Evolutionary conservation across 148 eudicot species (phyloP).

Genomic region (Amaranthus cruentus): DNA sequence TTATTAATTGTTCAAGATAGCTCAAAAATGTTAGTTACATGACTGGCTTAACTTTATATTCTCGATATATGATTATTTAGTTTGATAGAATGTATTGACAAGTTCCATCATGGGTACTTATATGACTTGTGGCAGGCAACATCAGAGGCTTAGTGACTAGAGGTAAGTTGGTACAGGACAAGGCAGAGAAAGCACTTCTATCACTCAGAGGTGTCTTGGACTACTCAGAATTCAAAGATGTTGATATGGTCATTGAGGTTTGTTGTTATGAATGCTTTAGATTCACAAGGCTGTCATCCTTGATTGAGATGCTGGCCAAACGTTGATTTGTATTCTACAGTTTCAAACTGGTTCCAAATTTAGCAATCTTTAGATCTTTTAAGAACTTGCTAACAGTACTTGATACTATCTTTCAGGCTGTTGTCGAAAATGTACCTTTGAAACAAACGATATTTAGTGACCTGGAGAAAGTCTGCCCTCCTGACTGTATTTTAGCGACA

Average conservation of each 20-base stretch:
- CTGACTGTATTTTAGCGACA: conserved; percentile 92
- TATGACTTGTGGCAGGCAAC: conserved; percentile 52
- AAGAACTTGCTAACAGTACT: conserved; percentile 10
- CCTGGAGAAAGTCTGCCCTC: conserved; percentile 81
- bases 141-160: conserved; percentile 62
- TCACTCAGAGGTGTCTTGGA: conserved; percentile 82
- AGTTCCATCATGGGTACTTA: not conserved
- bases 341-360: not conserved
- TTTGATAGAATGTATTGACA: not conserved
- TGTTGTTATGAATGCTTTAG: conserved; percentile 12
- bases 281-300: not conserved
- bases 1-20: not conserved
- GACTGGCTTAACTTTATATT: not conserved
- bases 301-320: not conserved
- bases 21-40: not conserved
- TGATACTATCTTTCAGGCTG: conserved; percentile 60
- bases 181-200: conserved; percentile 72
- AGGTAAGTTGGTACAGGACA: conserved; percentile 61
- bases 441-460: conserved; percentile 83
- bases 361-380: not conserved
- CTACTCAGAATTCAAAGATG: conserved; percentile 75
- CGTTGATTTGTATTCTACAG: not conserved
- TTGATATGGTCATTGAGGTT: conserved; percentile 96
- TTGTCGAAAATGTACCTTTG: conserved; percentile 67
- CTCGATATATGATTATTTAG: not conserved